These are phyloP conservation scores for Neospora caninum DNA, from an alignment of 169 alveolate species.

Conservation along the genomic window DNA sequence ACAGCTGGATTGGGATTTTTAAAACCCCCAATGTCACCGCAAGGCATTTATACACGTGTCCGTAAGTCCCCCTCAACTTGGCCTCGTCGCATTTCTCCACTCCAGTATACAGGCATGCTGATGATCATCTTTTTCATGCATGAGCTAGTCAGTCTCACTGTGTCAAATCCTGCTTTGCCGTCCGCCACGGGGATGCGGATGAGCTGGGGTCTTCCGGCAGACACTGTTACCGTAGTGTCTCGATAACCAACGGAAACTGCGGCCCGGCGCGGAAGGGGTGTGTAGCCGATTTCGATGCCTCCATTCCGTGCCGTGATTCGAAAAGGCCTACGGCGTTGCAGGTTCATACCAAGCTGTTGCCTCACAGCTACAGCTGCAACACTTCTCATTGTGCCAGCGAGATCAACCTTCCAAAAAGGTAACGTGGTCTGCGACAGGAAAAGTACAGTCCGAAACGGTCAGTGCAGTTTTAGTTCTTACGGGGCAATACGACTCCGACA, in stretches of 20 bases:
- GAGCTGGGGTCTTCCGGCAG: background rate
- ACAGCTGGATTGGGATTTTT: too few relatives aligned
- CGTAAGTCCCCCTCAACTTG: too few relatives aligned
- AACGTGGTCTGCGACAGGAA: background rate
- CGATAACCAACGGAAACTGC: background rate
- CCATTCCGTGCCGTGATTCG: background rate
- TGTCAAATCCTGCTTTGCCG: background rate
- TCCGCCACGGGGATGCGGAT: background rate
- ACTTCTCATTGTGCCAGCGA: background rate
- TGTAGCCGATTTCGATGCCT: background rate
- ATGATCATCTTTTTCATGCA: too few relatives aligned
- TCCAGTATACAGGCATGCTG: too few relatives aligned
- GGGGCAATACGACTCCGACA: background rate
- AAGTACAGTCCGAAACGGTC: background rate
- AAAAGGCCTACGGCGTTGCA: background rate
- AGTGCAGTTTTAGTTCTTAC: background rate
- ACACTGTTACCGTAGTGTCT: background rate
- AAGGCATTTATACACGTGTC: too few relatives aligned
- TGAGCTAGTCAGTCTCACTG: background rate
- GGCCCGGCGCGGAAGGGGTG: background rate
- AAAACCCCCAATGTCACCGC: too few relatives aligned
- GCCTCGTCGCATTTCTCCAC: too few relatives aligned
- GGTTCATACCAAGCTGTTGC: background rate
- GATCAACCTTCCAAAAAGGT: constrained; percentile 37
- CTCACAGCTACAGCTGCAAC: background rate